These are phyloP conservation scores for Uronychia setigera DNA, from an alignment of 73 alveolate genomes.

Conservation along the genomic window DNA sequence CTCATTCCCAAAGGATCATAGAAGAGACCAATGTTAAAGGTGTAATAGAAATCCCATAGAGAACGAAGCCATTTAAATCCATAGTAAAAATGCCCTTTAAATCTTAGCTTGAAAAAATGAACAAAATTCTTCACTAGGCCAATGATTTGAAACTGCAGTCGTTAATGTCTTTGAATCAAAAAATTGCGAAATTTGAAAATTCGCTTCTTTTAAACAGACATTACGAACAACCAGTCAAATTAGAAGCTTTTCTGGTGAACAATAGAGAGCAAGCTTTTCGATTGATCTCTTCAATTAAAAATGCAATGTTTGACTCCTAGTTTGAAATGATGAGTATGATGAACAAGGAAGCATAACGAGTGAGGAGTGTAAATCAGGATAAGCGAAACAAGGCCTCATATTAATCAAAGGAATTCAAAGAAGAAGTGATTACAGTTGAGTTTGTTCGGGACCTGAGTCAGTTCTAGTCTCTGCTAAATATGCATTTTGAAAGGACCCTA, in stretches of 20 bases:
- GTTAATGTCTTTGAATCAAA: slow-evolving; percentile 19
- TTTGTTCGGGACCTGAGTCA: slow-evolving; percentile 36
- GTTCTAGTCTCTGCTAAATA: slow-evolving; percentile 36
- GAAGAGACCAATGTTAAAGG: slow-evolving; percentile 35
- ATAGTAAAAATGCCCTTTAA: not conserved
- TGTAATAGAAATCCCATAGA: slow-evolving; percentile 31
- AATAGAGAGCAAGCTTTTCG: slow-evolving; percentile 38
- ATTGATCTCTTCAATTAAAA: slow-evolving; percentile 54
- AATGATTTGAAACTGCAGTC: slow-evolving; percentile 26
- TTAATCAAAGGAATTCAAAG: slow-evolving; percentile 27
- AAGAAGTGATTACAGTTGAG: slow-evolving; percentile 32
- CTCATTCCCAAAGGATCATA: slow-evolving; percentile 40
- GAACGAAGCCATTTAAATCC: slow-evolving; percentile 27
- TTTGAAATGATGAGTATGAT: slow-evolving; percentile 48
- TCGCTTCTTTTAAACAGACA: slow-evolving; percentile 20
- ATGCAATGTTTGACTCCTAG: slow-evolving; percentile 62
- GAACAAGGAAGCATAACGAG: slow-evolving; percentile 36
- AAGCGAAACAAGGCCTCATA: slow-evolving; percentile 35
- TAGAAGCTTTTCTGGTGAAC: slow-evolving; percentile 25
- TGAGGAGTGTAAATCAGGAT: slow-evolving; percentile 30
- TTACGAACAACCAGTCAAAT: not conserved
- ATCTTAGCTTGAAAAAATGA: not conserved
- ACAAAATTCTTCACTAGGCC: slow-evolving; percentile 47
- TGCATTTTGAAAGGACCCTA: slow-evolving; percentile 48
- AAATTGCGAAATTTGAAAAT: slow-evolving; percentile 27